phyloP scores from a whole-genome alignment of 169 alveolate species.

The Neospora caninum region DNA sequence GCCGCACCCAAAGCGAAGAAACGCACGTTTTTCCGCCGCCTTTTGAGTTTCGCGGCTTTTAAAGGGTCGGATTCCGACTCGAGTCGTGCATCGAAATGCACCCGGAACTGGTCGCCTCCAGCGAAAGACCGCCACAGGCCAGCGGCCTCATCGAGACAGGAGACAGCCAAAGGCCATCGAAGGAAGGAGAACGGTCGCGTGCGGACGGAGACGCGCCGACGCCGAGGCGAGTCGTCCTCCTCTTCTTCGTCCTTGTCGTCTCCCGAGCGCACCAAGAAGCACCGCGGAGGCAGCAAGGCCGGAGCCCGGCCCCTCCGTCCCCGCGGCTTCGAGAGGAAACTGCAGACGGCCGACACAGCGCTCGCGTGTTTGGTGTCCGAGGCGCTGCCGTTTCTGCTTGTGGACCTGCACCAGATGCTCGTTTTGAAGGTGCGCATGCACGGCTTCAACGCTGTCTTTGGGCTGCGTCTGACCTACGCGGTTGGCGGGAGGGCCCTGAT shows the following conservation, averaged over 20 bases:
- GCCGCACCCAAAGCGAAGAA: neutral
- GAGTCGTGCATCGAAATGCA: neutral
- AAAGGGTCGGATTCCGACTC: neutral
- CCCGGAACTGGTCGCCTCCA: neutral
- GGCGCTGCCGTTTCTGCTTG: conserved; percentile 7
- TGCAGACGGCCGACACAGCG: neutral
- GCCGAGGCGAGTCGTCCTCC: neutral
- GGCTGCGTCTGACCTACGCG: neutral
- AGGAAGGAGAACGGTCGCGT: neutral
- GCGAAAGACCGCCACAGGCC: neutral
- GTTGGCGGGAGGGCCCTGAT: neutral
- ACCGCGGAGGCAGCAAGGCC: neutral
- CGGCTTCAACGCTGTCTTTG: conserved; percentile 19
- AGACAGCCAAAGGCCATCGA: neutral
- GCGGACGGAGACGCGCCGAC: neutral
- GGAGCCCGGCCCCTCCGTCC: neutral
- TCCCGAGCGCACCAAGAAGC: neutral
- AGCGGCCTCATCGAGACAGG: neutral
- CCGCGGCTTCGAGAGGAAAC: neutral
- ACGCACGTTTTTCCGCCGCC: neutral
- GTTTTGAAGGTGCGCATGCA: neutral
- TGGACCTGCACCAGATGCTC: neutral
- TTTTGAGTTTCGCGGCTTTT: neutral
- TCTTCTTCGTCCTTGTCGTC: conserved; percentile 3
- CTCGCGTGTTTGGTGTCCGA: neutral